Evolutionary conservation across 2,329 filamentous ascomycete species (phyloP).

Genomic region (Periconia sp.): DNA sequence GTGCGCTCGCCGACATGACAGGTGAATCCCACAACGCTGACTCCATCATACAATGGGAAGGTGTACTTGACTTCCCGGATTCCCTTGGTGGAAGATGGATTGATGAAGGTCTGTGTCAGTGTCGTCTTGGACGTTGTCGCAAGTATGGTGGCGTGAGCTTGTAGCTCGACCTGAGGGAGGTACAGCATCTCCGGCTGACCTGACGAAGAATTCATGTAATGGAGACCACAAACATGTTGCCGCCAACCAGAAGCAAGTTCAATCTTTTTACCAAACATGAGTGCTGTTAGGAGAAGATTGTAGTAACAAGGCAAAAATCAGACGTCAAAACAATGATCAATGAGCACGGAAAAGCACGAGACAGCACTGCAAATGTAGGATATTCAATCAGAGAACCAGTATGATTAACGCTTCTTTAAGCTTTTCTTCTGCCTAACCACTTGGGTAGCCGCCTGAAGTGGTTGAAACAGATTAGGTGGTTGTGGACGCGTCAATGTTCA

Average conservation of each 20-base stretch:
- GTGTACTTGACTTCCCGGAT: constrained; percentile 67
- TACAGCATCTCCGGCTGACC: constrained; percentile 33
- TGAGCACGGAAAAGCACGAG: constrained; percentile 1
- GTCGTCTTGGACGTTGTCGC: constrained; percentile 60
- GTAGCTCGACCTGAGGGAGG: constrained; percentile 64
- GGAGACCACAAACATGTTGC: constrained; percentile 34
- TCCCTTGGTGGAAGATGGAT: constrained; percentile 53
- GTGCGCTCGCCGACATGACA: constrained; percentile 67
- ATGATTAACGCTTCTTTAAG: constrained; percentile 12
- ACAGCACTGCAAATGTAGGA: background rate
- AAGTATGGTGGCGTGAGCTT: constrained; percentile 66
- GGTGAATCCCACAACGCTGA: constrained; percentile 71
- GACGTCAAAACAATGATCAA: background rate
- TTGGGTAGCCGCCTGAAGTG: constrained; percentile 8
- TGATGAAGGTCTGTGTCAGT: constrained; percentile 67
- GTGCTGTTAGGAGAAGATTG: no score
- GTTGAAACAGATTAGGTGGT: background rate
- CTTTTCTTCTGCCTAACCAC: constrained; percentile 10
- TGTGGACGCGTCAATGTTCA: constrained; percentile 6
- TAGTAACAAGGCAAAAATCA: no score
- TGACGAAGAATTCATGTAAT: constrained; percentile 26
- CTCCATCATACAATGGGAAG: constrained; percentile 76
- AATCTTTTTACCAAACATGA: constrained; percentile 2
- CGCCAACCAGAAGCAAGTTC: background rate
- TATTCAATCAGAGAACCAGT: no score